Evolutionary conservation across 2,329 filamentous ascomycete genomes (phyloP), one percentile per base, ranked within the genome.

Genomic region (Furcasterigmium furcatum): DNA sequence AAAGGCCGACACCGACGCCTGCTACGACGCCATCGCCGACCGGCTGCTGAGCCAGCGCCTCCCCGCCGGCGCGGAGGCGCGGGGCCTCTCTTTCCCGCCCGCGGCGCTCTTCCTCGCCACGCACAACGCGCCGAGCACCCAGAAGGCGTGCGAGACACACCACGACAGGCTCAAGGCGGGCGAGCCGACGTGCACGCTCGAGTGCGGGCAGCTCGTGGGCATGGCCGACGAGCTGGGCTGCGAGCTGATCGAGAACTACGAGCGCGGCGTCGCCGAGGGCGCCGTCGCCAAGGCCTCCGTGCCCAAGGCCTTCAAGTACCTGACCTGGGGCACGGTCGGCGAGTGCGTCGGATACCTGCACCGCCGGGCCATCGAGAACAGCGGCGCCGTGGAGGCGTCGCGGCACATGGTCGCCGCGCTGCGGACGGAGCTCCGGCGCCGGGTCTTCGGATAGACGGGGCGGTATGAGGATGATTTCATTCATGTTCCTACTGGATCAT

Each of bases 201-300:
- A 55, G 32, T 81, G 75, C 49, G 76, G 73, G 4, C 77, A 80
- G 58, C 64, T 81, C 0, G 72, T 77, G 42, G 77, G 77, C 21
- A 81, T 81, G 77, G 74, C 77, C 4, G 77, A 81, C 46, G 74
- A 79, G 50, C 71, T 81, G 30, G 74, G 69, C 43, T 76, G 76
- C 54, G 61, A 65, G 5, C 62, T 80, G 0, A 62, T 80, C 9
- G 65, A 71, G 30, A 46, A 42, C 58, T 21, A 66, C 65, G 49
- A 49, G 54, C 9, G 55, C 54, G 2, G 49, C 47, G 14, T 47
- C 46, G 35, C 41, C 47, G 10, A 49, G 50, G 1, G 62, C 63
- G 0, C 40, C 13, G 30, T 42, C 24, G 30, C 18, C 6, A 19
- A n/a, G 13, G 18, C 27, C 7, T 30, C 29, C 24, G 40, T 42